A percentile compares a stretch with the other conserved stretches of the same genome.
Conservation (phyloP, 179 eudicot genomes). For the Spergularia azorica region DNA sequence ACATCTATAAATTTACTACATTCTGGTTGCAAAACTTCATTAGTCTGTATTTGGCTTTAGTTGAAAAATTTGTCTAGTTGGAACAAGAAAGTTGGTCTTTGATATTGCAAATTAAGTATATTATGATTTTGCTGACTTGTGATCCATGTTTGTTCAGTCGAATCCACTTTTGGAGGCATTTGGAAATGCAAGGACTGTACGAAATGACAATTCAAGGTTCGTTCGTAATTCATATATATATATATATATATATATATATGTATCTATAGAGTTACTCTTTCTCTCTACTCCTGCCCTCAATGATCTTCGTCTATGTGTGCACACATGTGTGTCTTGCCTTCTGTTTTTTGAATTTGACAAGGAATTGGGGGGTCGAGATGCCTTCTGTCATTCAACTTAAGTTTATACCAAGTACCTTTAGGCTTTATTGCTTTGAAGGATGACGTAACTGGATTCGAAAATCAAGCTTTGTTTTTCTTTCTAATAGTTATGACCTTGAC, state of each 20-base stretch:
- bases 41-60: conserved; percentile 5
- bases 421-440: background rate
- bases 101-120: background rate
- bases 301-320: conserved; percentile 2
- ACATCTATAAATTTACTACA: too few relatives aligned
- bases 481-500: background rate
- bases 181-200: conserved; percentile 96
- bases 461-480: background rate
- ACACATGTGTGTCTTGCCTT: background rate
- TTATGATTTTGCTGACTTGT: conserved; percentile 29
- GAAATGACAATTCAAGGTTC: conserved; percentile 99
- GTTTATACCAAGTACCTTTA: conserved; percentile 3
- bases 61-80: background rate
- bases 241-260: too few relatives aligned
- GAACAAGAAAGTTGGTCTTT: background rate
- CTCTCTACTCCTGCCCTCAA: background rate
- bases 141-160: conserved; percentile 51
- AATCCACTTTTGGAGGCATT: conserved; percentile 99
- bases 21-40: background rate
- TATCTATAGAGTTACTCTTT: conserved; percentile 5
- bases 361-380: too few relatives aligned
- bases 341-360: background rate
- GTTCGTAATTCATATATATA: conserved; percentile 20
- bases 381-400: too few relatives aligned
- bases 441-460: background rate